A percentile compares a stretch with the other conserved stretches of the same genome.
These are phyloP conservation scores for Zygoascus flipseniorum DNA, from an alignment of 805 yeast species.

Conservation along the genomic window DNA sequence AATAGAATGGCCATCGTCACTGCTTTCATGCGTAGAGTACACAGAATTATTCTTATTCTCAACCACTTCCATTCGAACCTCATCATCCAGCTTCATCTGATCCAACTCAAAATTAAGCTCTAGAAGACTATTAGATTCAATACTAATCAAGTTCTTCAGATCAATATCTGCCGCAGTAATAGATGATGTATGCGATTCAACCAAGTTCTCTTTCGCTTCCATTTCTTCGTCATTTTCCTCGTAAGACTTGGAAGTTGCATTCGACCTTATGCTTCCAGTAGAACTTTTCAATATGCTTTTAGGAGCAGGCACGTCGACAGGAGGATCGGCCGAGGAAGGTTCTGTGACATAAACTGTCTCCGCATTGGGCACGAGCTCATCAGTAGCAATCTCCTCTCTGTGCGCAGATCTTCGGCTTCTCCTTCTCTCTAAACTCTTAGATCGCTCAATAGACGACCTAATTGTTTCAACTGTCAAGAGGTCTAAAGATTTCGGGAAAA, in stretches of 20 bases:
- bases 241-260: background rate
- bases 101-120: constrained; percentile 11
- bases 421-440: constrained; percentile 28
- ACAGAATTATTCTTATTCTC: background rate
- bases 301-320: background rate
- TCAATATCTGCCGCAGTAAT: constrained; percentile 2
- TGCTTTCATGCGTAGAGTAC: background rate
- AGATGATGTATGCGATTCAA: background rate
- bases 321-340: background rate
- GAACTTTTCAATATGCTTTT: constrained; percentile 2
- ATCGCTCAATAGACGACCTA: constrained; percentile 27
- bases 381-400: constrained; percentile 6
- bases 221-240: background rate
- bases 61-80: background rate
- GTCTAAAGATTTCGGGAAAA: constrained; percentile 29
- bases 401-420: constrained; percentile 20
- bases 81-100: background rate
- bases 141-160: background rate
- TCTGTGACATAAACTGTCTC: constrained; percentile 21
- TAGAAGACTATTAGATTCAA: constrained; percentile 1
- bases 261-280: constrained; percentile 1
- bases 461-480: constrained; percentile 25
- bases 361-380: constrained; percentile 25
- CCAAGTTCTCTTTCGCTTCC: background rate
- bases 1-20: background rate